A percentile compares a stretch with the other conserved stretches of the same genome.
phyloP scores from a whole-genome alignment of 805 yeast species.

The Cyberlindnera sargentensis region DNA sequence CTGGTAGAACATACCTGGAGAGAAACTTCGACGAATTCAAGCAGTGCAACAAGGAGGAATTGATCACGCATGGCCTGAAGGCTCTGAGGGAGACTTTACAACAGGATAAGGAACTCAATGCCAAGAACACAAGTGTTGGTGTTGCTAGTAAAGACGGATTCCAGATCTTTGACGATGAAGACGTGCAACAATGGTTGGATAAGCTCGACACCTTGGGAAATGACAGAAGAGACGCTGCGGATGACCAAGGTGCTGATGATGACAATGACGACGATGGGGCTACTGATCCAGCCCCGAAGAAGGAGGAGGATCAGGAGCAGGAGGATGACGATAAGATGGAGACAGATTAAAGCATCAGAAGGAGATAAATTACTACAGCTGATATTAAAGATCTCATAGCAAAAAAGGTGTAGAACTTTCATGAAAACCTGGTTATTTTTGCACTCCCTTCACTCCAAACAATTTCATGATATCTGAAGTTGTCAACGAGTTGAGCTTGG shows the following conservation, averaged over 20 bases:
- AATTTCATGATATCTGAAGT: slow-evolving; percentile 8
- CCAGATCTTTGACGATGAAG: slow-evolving; percentile 74
- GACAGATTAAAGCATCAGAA: slow-evolving; percentile 18
- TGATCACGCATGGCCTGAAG: slow-evolving; percentile 78
- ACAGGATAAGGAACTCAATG: slow-evolving; percentile 86
- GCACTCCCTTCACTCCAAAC: slow-evolving; percentile 2
- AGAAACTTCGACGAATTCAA: slow-evolving; percentile 68
- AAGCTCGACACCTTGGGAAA: slow-evolving; percentile 60
- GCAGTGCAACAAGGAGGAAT: slow-evolving; percentile 55
- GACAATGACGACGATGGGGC: slow-evolving; percentile 21
- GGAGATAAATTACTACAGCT: too few species aligned
- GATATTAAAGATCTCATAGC: too few species aligned
- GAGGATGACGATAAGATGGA: slow-evolving; percentile 34
- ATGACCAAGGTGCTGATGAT: slow-evolving; percentile 15
- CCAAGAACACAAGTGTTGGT: slow-evolving; percentile 82
- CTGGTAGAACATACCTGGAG: slow-evolving; percentile 93
- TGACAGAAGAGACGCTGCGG: slow-evolving; percentile 36
- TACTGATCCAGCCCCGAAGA: slow-evolving; percentile 8
- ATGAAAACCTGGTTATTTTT: too few species aligned
- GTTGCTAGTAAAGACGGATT: slow-evolving; percentile 85
- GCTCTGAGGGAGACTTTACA: slow-evolving; percentile 91
- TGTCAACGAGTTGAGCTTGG: slow-evolving; percentile 49
- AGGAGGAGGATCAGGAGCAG: slow-evolving; percentile 11
- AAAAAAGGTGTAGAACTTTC: too few species aligned
- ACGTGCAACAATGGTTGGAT: slow-evolving; percentile 77